These are phyloP conservation scores for Pseudoturritis turrita DNA, from an alignment of 345 rosid species.

Conservation along the genomic window DNA sequence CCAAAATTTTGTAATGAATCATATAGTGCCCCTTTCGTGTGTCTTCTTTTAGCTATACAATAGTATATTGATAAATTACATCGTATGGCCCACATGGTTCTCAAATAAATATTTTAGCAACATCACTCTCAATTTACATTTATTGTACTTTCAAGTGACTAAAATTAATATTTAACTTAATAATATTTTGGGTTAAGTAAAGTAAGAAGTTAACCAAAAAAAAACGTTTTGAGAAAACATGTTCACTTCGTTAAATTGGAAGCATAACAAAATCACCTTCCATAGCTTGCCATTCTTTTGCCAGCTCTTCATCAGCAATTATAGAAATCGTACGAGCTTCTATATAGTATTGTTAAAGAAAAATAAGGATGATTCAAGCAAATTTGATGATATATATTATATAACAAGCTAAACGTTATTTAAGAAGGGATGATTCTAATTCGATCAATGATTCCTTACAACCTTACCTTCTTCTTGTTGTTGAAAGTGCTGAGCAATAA, in stretches of 20 bases:
- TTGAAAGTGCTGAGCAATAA: neutral
- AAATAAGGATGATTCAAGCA: neutral
- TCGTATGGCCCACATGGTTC: neutral
- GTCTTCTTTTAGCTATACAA: neutral
- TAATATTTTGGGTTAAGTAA: neutral
- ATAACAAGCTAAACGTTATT: neutral
- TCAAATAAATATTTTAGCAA: neutral
- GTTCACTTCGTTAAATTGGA: neutral
- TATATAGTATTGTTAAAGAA: neutral
- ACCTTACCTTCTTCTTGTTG: conserved; percentile 11
- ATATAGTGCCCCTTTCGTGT: neutral
- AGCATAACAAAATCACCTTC: neutral
- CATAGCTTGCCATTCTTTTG: conserved; percentile 11
- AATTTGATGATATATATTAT: neutral
- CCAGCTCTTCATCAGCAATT: neutral
- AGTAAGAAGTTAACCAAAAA: too few species aligned
- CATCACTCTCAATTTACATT: neutral
- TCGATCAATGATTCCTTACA: neutral
- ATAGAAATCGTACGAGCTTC: neutral
- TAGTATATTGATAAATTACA: neutral
- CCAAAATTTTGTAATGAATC: neutral
- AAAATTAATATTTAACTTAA: neutral
- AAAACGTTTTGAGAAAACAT: neutral
- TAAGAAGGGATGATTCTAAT: neutral
- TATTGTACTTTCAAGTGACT: neutral